Base-by-base conservation (phyloP, 2,329 filamentous ascomycete genomes). In the Hypoxylon sp. region DNA sequence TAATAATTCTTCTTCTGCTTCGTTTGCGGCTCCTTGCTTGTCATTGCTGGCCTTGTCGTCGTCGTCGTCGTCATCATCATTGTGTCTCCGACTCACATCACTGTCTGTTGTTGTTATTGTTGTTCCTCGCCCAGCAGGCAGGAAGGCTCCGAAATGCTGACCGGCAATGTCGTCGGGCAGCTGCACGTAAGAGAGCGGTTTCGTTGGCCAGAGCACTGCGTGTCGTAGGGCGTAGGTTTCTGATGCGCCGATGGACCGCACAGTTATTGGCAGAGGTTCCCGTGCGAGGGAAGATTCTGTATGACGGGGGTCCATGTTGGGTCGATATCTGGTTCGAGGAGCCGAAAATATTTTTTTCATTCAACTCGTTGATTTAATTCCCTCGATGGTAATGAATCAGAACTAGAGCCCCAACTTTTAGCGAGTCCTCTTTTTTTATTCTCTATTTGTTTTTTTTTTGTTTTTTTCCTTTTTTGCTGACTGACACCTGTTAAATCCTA, bases 121-220 rank as follows among this genome's bases (percentile, higher is more conserved):
- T 27, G 23, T 30, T 26, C 7, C 21, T 6, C 6, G 6, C 5
- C 7, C 5, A 26, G 37, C 12, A 23, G 37, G 8, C 12, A 56
- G 13, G 21, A 62, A 64, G n/a, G 55, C 59, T 11, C 60, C 62
- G 30, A 62, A 64, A 36, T 64, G 62, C 34, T 55, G 51, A 36
- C 60, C 60, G 21, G 19, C 23, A 31, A 36, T 34, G 50, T 64
- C 62, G 25, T 60, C 60, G 37, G 53, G 47, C 44, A 64, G 53
- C 55, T 59, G 57, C 38, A 62, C 59, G 57, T 64, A 59, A 32
- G 55, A 40, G 20, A 49, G 4, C 19, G 62, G 59, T 31, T 59
- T 57, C 41, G 59, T 49, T 31, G 62, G 62, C 62, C 62, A 64
- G 16, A 64, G 57, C 16, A 64, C 60, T 19, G 48, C 45, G 46